Evolutionary conservation across 2,329 filamentous ascomycete species (phyloP).

Genomic region (Neonectria sp.): DNA sequence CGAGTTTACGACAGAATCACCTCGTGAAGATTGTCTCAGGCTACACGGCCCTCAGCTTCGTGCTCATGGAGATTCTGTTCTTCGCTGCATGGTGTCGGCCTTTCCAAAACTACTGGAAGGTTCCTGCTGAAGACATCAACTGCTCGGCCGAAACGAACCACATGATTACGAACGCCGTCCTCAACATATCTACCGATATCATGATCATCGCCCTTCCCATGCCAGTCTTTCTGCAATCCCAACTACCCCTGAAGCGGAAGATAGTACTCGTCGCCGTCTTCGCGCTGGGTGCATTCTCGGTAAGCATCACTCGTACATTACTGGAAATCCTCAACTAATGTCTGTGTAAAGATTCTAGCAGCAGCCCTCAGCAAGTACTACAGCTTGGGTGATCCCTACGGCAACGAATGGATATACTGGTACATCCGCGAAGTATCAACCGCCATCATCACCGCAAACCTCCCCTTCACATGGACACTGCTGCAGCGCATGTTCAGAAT

Average conservation of each 20-base stretch:
- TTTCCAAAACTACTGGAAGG: conserved; percentile 28
- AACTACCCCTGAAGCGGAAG: conserved; percentile 66
- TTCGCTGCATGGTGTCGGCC: conserved; percentile 49
- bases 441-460: conserved; percentile 60
- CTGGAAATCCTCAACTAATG: not conserved
- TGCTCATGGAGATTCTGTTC: conserved; percentile 66
- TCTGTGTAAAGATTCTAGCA: conserved; percentile 38
- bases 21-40: conserved; percentile 61
- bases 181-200: conserved; percentile 72
- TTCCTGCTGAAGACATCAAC: conserved; percentile 33
- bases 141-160: conserved; percentile 70
- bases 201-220: conserved; percentile 71
- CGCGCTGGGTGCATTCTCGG: conserved; percentile 61
- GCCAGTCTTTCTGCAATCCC: conserved; percentile 64
- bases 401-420: conserved; percentile 59
- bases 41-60: conserved; percentile 59
- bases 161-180: conserved; percentile 68
- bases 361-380: conserved; percentile 57
- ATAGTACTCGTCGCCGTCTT: conserved; percentile 63
- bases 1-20: conserved; percentile 59
- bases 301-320: conserved; percentile 36
- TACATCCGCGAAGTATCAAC: conserved; percentile 63
- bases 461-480: conserved; percentile 61
- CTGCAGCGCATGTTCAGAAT: conserved; percentile 56
- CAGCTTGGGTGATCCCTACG: conserved; percentile 58